Base-by-base conservation (phyloP, 73 alveolate genomes). In the Breviolum minutum region DNA sequence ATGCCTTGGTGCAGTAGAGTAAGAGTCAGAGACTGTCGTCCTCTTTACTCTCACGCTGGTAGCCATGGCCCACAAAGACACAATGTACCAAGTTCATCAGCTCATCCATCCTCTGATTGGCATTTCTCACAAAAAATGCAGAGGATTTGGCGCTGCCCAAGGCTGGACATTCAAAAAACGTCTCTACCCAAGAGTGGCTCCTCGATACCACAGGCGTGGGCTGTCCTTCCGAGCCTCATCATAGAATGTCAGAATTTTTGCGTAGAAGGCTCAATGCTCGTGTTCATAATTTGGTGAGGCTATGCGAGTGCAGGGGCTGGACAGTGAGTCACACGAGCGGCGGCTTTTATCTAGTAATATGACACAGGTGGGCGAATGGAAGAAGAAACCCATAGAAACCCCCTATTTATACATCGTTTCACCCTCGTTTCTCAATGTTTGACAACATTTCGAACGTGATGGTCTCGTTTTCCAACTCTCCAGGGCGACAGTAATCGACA, bases 31-130 rank as follows among this genome's bases (percentile, higher is more conserved):
- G 17, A 14, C 24, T 68, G 64, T 26, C 0, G 73, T 91, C 97
- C 97, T 91, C 88, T 32, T 91, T 73, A 29, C n/a, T 48, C 70
- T 91, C 97, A 32, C 63, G 29, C 64, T 60, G 27, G 88, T 71
- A 91, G 74, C 97, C 97, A 14, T 91, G 97, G 27, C 97, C 97
- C 8, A 73, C 77, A 87, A 91, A 91, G n/a, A 91, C 97, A 30
- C 97, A 48, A 79, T 91, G 97, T 32, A 91, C 97, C 79, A 91
- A 32, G 64, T 91, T 87, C 68, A 91, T 91, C 88, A 91, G 24
- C 8, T 87, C 63, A 26, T 91, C 97, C 97, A 91, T 91, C 88
- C 96, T 87, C 22, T 6, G 69, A 10, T 40, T 30, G 24, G n/a
- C 77, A 14, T 22, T 68, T 1, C 77, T 68, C 77, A 2, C 77